These are phyloP conservation scores for Tulasnella sp. DNA, from an alignment of 768 basidiomycete species.

Conservation along the genomic window DNA sequence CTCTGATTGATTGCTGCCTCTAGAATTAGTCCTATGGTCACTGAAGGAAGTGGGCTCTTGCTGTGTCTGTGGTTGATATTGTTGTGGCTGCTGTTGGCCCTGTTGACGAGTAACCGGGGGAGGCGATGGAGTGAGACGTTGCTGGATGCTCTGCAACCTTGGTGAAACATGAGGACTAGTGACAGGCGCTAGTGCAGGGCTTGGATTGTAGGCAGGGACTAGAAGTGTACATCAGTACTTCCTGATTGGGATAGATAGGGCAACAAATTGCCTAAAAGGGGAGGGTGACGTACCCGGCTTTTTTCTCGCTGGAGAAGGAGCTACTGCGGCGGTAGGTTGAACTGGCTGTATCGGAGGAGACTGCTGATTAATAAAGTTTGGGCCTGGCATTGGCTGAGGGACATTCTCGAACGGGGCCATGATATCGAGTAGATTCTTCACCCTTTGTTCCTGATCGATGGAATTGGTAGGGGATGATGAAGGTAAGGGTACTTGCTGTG, in stretches of 20 bases:
- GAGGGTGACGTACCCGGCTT: constrained; percentile 37
- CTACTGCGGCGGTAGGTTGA: constrained; percentile 19
- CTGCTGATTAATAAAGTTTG: not conserved
- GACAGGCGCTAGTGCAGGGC: constrained; percentile 29
- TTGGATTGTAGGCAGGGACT: constrained; percentile 29
- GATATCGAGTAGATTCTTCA: constrained; percentile 10
- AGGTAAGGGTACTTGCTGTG: constrained; percentile 18
- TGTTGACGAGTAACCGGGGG: constrained; percentile 31
- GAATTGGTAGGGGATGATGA: constrained; percentile 27
- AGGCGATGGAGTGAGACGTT: constrained; percentile 16
- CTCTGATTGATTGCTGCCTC: too few species aligned
- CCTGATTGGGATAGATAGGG: too few species aligned
- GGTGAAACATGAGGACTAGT: constrained; percentile 41
- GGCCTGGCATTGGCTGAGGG: constrained; percentile 4
- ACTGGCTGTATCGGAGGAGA: constrained; percentile 19
- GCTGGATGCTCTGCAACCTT: constrained; percentile 34
- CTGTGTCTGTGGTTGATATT: constrained; percentile 27
- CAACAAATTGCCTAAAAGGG: too few species aligned
- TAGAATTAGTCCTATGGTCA: too few species aligned
- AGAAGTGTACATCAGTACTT: too few species aligned
- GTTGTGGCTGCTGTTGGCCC: constrained; percentile 44
- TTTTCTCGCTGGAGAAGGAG: constrained; percentile 35
- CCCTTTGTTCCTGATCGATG: constrained; percentile 5
- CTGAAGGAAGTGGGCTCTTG: constrained; percentile 24
- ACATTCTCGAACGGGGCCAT: too few species aligned